Evolutionary conservation across 352 stramenopile genomes (phyloP).

Genomic region (Pythium periplocum): DNA sequence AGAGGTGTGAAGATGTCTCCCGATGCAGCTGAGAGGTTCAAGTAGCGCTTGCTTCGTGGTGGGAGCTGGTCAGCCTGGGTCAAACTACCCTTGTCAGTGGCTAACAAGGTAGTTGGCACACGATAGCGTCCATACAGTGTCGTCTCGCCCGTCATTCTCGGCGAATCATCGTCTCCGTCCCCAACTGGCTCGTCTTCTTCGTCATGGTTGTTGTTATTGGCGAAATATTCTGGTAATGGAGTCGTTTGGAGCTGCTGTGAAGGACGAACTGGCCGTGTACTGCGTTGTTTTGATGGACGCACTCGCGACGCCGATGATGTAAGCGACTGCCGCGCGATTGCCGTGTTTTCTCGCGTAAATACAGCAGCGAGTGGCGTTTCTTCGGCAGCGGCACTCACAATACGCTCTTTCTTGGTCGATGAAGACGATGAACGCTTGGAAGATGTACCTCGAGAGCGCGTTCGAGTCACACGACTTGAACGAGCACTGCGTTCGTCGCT

Average conservation of each 20-base stretch:
- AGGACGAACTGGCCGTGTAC: conserved; percentile 1
- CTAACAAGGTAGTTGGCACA: too few species aligned
- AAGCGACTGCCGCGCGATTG: conserved; percentile 15
- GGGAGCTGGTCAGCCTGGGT: conserved; percentile 12
- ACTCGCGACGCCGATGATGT: conserved; percentile 43
- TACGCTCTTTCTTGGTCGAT: conserved; percentile 5
- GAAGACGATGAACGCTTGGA: not conserved
- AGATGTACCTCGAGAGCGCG: too few species aligned
- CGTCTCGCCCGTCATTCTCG: not conserved
- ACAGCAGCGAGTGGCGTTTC: not conserved
- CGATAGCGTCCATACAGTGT: not conserved
- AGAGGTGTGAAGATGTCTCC: not conserved
- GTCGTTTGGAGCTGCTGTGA: not conserved
- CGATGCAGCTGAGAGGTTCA: conserved; percentile 9
- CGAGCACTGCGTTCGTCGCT: conserved; percentile 4
- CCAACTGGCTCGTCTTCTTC: conserved; percentile 18
- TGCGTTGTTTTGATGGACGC: conserved; percentile 32
- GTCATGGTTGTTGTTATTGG: conserved; percentile 8
- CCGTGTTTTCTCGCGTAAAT: conserved; percentile 10
- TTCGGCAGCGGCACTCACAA: too few species aligned
- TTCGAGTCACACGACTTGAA: too few species aligned
- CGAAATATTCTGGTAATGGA: not conserved
- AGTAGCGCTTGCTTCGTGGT: conserved; percentile 11
- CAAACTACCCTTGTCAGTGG: not conserved
- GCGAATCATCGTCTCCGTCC: conserved; percentile 5